These are phyloP conservation scores for Chrysanthemum seticuspe DNA, from an alignment of 129 eudicot genomes.

Conservation along the genomic window DNA sequence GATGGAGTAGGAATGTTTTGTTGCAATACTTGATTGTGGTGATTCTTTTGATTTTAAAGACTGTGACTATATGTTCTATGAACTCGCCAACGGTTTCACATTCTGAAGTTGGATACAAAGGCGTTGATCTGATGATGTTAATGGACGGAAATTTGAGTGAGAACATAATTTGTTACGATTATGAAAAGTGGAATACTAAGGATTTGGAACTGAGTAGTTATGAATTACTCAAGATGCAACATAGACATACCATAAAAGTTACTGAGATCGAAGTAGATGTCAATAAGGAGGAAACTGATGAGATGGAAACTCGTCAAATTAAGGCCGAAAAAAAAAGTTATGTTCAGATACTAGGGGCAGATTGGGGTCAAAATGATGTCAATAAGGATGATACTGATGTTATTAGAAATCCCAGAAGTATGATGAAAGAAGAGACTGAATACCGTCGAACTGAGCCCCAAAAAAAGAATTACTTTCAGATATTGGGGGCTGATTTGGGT, in stretches of 20 bases:
- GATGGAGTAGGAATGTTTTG: conserved; percentile 43
- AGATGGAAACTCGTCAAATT: background rate
- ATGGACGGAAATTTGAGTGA: background rate
- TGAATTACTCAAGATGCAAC: conserved; percentile 14
- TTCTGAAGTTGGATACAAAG: conserved; percentile 10
- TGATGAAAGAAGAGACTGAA: background rate
- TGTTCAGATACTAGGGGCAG: background rate
- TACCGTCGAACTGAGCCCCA: background rate
- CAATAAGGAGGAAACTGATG: conserved; percentile 15
- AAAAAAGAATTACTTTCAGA: too few species aligned
- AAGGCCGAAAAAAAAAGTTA: background rate
- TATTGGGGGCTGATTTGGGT: too few species aligned
- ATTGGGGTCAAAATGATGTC: background rate
- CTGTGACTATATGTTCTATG: conserved; percentile 34
- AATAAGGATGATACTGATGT: conserved; percentile 15
- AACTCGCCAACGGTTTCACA: conserved; percentile 30
- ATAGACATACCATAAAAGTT: background rate
- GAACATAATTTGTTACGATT: conserved; percentile 2
- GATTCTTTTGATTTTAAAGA: conserved; percentile 39
- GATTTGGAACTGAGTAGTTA: background rate
- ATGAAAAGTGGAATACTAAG: conserved; percentile 8
- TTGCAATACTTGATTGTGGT: conserved; percentile 43
- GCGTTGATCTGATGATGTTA: conserved; percentile 6
- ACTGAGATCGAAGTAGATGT: background rate
- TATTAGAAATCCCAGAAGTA: too few species aligned